Conservation (phyloP, 805 yeast genomes). For the Lachancea thermotolerans region DNA sequence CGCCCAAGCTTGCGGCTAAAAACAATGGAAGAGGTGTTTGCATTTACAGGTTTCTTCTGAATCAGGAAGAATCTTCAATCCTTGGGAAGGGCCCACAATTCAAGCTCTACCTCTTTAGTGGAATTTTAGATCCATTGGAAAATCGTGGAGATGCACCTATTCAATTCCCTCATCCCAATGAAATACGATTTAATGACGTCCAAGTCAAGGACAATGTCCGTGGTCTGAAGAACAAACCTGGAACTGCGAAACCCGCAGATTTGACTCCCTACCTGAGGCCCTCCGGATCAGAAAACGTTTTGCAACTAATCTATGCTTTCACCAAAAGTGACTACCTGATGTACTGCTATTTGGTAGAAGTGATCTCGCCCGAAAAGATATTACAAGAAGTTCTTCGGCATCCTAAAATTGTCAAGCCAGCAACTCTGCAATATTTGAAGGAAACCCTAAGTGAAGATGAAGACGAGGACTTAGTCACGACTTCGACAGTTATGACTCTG, state of each 20-base stretch:
- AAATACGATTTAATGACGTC: conserved; percentile 52
- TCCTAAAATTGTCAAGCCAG: conserved; percentile 46
- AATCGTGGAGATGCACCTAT: conserved; percentile 53
- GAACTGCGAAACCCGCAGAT: conserved; percentile 80
- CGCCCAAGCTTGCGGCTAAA: conserved; percentile 39
- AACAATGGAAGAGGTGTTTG: conserved; percentile 43
- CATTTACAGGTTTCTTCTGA: conserved; percentile 37
- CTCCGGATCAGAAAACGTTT: conserved; percentile 33
- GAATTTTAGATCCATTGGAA: conserved; percentile 32
- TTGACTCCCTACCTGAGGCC: conserved; percentile 45
- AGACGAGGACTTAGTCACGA: conserved; percentile 67
- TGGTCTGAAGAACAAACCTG: conserved; percentile 71
- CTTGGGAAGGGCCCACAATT: conserved; percentile 29
- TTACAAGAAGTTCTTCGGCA: conserved; percentile 36
- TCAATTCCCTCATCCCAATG: conserved; percentile 72
- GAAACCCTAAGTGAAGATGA: conserved; percentile 37
- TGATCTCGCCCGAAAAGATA: conserved; percentile 36
- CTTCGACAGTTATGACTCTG: conserved; percentile 58
- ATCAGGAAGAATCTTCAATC: conserved; percentile 36
- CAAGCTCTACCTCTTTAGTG: conserved; percentile 50
- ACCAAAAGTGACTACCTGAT: conserved; percentile 45
- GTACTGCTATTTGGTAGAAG: conserved; percentile 54
- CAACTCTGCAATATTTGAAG: conserved; percentile 45
- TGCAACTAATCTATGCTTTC: conserved; percentile 54
- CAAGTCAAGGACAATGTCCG: conserved; percentile 49